Percentiles rank a stretch among this genome's conserved stretches.
Evolutionary conservation across 2,329 filamentous ascomycete genomes (phyloP).

Genomic region (Alternaria panax): DNA sequence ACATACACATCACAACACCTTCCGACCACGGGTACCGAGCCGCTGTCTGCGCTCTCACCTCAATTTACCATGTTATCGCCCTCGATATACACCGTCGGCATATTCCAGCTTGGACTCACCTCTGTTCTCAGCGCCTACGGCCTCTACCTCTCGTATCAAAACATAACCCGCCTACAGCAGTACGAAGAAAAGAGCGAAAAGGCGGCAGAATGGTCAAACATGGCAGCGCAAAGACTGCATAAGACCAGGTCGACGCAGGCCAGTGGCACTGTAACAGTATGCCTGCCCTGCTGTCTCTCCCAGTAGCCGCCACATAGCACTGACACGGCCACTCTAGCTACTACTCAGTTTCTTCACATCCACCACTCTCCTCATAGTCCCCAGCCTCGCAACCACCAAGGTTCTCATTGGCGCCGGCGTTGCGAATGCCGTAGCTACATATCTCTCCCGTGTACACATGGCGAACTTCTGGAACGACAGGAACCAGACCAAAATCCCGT

Average conservation of each 20-base stretch:
- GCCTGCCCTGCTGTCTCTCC: slow-evolving; percentile 1
- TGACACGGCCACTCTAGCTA: neutral
- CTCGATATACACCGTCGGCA: slow-evolving; percentile 1
- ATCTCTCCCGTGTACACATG: slow-evolving; percentile 38
- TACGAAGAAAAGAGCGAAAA: slow-evolving; percentile 48
- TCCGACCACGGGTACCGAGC: neutral
- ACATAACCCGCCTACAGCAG: slow-evolving; percentile 45
- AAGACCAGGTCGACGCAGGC: slow-evolving; percentile 49
- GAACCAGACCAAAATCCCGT: slow-evolving; percentile 43
- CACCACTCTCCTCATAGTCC: slow-evolving; percentile 25
- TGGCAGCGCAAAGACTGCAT: slow-evolving; percentile 40
- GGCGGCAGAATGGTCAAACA: slow-evolving; percentile 48
- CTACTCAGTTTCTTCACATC: slow-evolving; percentile 24
- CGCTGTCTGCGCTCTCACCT: neutral
- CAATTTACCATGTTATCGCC: neutral
- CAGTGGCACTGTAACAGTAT: slow-evolving; percentile 42
- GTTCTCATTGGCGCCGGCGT: slow-evolving; percentile 16
- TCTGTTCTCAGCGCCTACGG: slow-evolving; percentile 38
- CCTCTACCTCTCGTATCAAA: slow-evolving; percentile 44
- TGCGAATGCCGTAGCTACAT: slow-evolving; percentile 19
- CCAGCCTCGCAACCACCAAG: slow-evolving; percentile 7
- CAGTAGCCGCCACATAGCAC: neutral
- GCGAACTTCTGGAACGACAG: slow-evolving; percentile 44
- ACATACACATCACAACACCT: neutral
- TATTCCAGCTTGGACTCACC: slow-evolving; percentile 27